Percentiles rank a stretch among this genome's conserved stretches.
phyloP scores from a whole-genome alignment of 805 yeast species.

The Nakazawaea wickerhamii region DNA sequence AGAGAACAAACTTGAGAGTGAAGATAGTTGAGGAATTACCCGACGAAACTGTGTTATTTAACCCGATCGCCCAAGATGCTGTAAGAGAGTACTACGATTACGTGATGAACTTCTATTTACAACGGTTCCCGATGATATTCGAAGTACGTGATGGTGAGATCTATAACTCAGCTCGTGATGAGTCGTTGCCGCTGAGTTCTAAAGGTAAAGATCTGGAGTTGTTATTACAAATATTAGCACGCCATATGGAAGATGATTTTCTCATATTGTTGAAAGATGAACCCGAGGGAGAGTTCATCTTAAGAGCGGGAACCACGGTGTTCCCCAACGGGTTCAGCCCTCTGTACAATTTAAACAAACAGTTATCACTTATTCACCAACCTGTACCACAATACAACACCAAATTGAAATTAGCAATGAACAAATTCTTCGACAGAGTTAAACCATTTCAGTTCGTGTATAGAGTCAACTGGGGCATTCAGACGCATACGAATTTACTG shows the following conservation, averaged over 20 bases:
- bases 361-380: conserved; percentile 55
- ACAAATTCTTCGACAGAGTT: conserved; percentile 54
- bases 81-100: conserved; percentile 47
- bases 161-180: conserved; percentile 37
- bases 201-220: conserved; percentile 13
- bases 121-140: conserved; percentile 53
- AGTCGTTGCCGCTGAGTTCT: conserved; percentile 29
- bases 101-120: conserved; percentile 33
- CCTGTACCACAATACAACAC: conserved; percentile 68
- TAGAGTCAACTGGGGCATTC: conserved; percentile 68
- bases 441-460: conserved; percentile 50
- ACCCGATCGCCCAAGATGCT: conserved; percentile 28
- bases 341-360: conserved; percentile 40
- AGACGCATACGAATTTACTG: conserved; percentile 48
- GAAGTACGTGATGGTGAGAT: conserved; percentile 22
- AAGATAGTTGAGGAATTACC: conserved; percentile 27
- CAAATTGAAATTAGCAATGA: conserved; percentile 58
- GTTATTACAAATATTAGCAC: conserved; percentile 16
- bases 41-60: conserved; percentile 29
- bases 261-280: conserved; percentile 42
- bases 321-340: conserved; percentile 78
- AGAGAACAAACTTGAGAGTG: conserved; percentile 35
- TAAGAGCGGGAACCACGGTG: conserved; percentile 52
- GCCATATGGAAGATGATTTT: conserved; percentile 58
- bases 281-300: conserved; percentile 43